These are phyloP conservation scores for Diaporthe nobilis DNA, from an alignment of 2,329 filamentous ascomycete genomes.

Conservation along the genomic window DNA sequence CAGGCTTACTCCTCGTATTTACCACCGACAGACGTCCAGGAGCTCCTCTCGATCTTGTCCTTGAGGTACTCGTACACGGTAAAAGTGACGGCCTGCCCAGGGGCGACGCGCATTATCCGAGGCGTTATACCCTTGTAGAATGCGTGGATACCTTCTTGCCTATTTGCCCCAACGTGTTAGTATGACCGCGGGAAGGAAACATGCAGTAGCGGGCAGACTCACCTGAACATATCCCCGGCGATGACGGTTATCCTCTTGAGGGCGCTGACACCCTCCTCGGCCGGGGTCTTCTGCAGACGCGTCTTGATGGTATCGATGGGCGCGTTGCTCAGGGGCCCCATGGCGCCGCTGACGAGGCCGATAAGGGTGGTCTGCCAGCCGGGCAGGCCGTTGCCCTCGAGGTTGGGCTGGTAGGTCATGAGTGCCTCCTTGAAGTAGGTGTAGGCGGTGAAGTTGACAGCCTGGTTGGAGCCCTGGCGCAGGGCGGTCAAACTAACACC, in stretches of 20 bases:
- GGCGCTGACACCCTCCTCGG: slow-evolving; percentile 84
- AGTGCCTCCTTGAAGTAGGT: slow-evolving; percentile 89
- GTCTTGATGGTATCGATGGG: slow-evolving; percentile 99
- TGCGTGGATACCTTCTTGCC: slow-evolving; percentile 91
- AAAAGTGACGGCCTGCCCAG: slow-evolving; percentile 87
- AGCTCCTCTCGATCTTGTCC: slow-evolving; percentile 78
- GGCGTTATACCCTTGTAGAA: slow-evolving; percentile 99
- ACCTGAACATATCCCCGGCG: slow-evolving; percentile 87
- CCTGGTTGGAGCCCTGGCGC: slow-evolving; percentile 96
- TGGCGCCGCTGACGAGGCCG: slow-evolving; percentile 90
- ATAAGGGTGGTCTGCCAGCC: slow-evolving; percentile 93
- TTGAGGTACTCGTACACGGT: slow-evolving; percentile 85
- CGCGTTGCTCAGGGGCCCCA: slow-evolving; percentile 96
- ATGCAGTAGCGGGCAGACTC: slow-evolving; percentile 47
- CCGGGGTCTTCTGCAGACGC: slow-evolving; percentile 89
- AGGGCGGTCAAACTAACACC: slow-evolving; percentile 94
- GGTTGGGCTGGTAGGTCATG: slow-evolving; percentile 79
- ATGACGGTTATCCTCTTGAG: slow-evolving; percentile 84
- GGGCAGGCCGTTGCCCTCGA: slow-evolving; percentile 76
- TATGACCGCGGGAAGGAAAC: background rate
- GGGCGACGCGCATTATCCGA: slow-evolving; percentile 95
- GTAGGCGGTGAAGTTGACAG: slow-evolving; percentile 99
- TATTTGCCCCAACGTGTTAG: slow-evolving; percentile 51
- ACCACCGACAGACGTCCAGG: slow-evolving; percentile 70
- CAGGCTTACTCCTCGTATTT: slow-evolving; percentile 75